Base-by-base conservation (phyloP, 2,329 filamentous ascomycete genomes). In the Hypoxylon sp. region DNA sequence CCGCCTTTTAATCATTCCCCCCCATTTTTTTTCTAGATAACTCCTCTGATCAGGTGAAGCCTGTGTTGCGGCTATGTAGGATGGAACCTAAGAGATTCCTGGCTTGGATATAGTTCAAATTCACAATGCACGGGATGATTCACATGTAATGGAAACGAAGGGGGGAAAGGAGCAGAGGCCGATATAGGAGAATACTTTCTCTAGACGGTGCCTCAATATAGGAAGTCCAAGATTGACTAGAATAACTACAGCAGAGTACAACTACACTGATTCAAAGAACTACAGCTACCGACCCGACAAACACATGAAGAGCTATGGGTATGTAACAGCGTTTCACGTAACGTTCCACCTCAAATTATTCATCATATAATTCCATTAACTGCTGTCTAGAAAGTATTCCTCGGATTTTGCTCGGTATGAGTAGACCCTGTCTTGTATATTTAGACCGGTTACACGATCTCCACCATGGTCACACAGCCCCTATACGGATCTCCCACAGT, bases 401-500 rank as follows among this genome's bases (percentile, higher is more conserved):
- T 17, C 40, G 17, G 17, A 5, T 10, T 5, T 22, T 11, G 40
- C n/a, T 44, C 40, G 13, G 25, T 50, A 14, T 33, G n/a, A 30
- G n/a, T 20, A 48, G 8, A 30, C 20, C 10, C 22, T 17, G 17
- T 14, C 6, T 7, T 33, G 2, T 25, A 27, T 27, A 27, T 27
- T 27, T 27, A 27, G 5, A 27, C 25, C 25, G 5, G 25, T 27
- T 27, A 27, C 33, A 37, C 14, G 20, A 20, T 57, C 31, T 40
- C 42, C 44, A 50, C 8, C 17, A 42, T 40, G 1, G 60, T 56
- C 17, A 42, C 31, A 57, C 61, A 50, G 50, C 44, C 44, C 27
- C 17, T 42, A 4, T 56, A 31, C 8, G 53, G 53, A 63, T 13
- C 22, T 20, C 53, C 30, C 40, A 17, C 44, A 63, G 57, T 50